Conservation (phyloP, 2,329 filamentous ascomycete genomes). For the Phaeoacremonium minimum region DNA sequence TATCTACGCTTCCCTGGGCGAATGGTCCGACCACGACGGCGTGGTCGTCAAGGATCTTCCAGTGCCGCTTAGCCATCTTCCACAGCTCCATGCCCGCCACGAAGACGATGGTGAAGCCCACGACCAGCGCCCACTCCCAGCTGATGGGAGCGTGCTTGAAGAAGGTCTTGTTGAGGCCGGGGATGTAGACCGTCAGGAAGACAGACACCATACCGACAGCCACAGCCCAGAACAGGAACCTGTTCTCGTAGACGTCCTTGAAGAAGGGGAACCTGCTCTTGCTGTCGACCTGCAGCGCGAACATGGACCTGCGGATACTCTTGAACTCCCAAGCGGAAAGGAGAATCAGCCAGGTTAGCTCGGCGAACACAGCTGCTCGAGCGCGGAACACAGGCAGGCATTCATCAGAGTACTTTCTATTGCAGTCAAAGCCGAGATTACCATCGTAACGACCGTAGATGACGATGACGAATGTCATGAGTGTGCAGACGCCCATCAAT, state of each 20-base stretch:
- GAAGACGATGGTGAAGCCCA: slow-evolving; percentile 61
- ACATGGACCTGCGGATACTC: slow-evolving; percentile 66
- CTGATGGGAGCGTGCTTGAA: slow-evolving; percentile 69
- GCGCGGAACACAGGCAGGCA: slow-evolving; percentile 64
- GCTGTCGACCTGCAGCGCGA: slow-evolving; percentile 57
- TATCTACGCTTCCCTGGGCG: slow-evolving; percentile 47
- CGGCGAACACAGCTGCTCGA: slow-evolving; percentile 68
- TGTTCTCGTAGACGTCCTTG: slow-evolving; percentile 64
- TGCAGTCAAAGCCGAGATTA: slow-evolving; percentile 58
- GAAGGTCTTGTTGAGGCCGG: slow-evolving; percentile 62
- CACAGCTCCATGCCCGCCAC: slow-evolving; percentile 65
- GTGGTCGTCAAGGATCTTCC: slow-evolving; percentile 46
- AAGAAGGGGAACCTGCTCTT: slow-evolving; percentile 48
- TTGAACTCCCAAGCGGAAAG: slow-evolving; percentile 77
- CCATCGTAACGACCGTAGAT: slow-evolving; percentile 53
- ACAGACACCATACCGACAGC: slow-evolving; percentile 56
- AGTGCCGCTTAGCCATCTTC: slow-evolving; percentile 63
- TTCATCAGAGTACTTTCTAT: slow-evolving; percentile 48
- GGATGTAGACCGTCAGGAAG: slow-evolving; percentile 69
- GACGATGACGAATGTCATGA: slow-evolving; percentile 62
- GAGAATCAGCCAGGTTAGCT: slow-evolving; percentile 69
- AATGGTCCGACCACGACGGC: slow-evolving; percentile 45
- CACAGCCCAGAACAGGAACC: slow-evolving; percentile 67
- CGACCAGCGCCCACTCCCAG: slow-evolving; percentile 72
- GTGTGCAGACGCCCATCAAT: slow-evolving; percentile 69